Evolutionary conservation across 257 asterid genomes (phyloP), one percentile per base, ranked within the genome.

Genomic region (Primulina eburnea): DNA sequence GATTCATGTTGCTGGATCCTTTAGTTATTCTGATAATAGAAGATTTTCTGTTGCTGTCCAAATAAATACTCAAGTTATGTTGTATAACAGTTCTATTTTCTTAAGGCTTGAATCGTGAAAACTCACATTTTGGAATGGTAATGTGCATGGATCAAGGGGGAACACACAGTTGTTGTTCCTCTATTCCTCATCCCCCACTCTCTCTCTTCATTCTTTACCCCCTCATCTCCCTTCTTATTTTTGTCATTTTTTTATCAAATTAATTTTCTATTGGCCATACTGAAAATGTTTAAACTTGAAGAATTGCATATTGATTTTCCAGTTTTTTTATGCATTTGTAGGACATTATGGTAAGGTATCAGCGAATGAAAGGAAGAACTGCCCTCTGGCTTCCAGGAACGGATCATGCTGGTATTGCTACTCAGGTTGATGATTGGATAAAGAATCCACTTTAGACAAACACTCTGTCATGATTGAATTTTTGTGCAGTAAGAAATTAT

Each of bases 381-480:
- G 85, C 99, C 37, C 96, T 93, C 56, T 93, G 99, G 99, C 89
- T 93, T 80, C 99, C 99, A 73, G 99, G 99, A 74, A 90, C 99
- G 37, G 99, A 93, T 81, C 99, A 93, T 81, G 99, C 99, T 69
- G 99, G 99, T 40, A 93, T 93, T 73, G 99, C 99, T 57, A 93
- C 97, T 69, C 99, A 93, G 99, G 99, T 90, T 76, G 47, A 52
- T 78, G 47, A 37, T 8, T 37, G 12, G 47, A 37, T 37, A 9
- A 37, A 37, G 12, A 1, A 37, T 8, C 47, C 47, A 8, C 47
- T 37, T 37, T 37, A 37, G 47, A 37, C 47, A 8, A 8, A 7
- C 12, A 37, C 12, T 37, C 16, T 10, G 2, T 40, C 52, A 40
- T 40, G 52, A 40, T 40, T 40, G 52, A 9, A 11, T 10, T 40